These are phyloP conservation scores for Stagonosporopsis cucurbitacearum DNA, from an alignment of 2,329 filamentous ascomycete genomes.

Conservation along the genomic window DNA sequence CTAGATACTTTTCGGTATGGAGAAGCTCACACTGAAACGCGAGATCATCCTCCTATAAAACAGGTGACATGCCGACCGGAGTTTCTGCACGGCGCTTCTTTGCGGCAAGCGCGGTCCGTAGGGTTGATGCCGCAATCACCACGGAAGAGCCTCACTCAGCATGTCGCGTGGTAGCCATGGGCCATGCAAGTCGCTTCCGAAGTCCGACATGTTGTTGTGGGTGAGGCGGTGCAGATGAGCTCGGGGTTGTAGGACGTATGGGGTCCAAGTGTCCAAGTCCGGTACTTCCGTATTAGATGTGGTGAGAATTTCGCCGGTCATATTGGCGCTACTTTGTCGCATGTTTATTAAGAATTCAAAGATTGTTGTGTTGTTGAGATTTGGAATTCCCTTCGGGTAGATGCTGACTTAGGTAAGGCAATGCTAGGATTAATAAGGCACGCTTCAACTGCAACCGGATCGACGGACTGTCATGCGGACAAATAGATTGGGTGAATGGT, in stretches of 20 bases:
- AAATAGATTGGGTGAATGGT: background rate
- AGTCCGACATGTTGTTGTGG: constrained; percentile 2
- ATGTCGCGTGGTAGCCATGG: background rate
- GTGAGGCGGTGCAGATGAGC: background rate
- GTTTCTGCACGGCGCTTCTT: background rate
- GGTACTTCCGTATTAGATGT: background rate
- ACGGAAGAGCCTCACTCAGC: background rate
- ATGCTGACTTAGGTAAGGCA: background rate
- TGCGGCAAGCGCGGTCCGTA: background rate
- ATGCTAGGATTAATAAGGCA: background rate
- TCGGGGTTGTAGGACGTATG: constrained; percentile 11
- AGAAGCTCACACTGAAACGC: constrained; percentile 1
- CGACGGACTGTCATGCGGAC: too few relatives aligned
- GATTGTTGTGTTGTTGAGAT: background rate
- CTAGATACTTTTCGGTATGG: background rate
- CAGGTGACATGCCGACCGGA: background rate
- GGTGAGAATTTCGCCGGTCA: background rate
- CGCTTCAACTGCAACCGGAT: too few relatives aligned
- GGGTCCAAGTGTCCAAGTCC: background rate
- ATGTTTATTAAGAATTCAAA: too few relatives aligned
- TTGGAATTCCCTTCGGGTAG: background rate
- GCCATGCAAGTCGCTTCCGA: background rate
- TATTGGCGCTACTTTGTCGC: background rate
- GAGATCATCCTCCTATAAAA: background rate
- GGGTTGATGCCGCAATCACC: background rate